Base-by-base conservation (phyloP, 2,329 filamentous ascomycete genomes). In the Dryadomyces quercivorus region DNA sequence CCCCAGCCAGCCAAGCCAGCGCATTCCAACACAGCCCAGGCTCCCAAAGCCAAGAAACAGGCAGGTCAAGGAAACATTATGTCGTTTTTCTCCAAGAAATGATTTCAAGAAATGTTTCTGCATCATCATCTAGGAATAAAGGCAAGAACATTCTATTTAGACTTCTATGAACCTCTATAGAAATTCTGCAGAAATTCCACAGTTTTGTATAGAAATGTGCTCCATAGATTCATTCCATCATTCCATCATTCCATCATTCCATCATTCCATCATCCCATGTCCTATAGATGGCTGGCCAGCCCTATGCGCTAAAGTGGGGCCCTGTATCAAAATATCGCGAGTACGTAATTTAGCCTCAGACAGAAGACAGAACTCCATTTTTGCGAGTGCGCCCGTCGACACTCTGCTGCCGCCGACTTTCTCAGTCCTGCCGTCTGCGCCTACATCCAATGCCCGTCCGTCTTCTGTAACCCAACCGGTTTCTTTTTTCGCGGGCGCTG, bases 81-180 rank as follows among this genome's bases (percentile, higher is more conserved):
- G 85, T 89, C 85, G 1, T 95, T 95, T 70, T 95, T 95, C 68
- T 77, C 78, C 45, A 95, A 94, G 73, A 93, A 90, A 64, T 86
- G 53, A 26, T 8, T 18, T 10, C 10, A 2, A n/a, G n/a, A n/a
- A n/a, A 20, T n/a, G 26, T 31, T 31, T 31, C 26, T 31, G 26
- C 26, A n/a, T 8, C 26, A 31, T 31, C 26, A 31, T 31, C 26
- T 31, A 8, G n/a, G n/a, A n/a, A n/a, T n/a, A n/a, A n/a, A n/a
- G n/a, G n/a, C n/a, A n/a, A n/a, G n/a, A n/a, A n/a, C n/a, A n/a
- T n/a, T n/a, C n/a, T n/a, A n/a, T n/a, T n/a, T n/a, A n/a, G n/a
- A n/a, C n/a, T n/a, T n/a, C n/a, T n/a, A n/a, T n/a, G n/a, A n/a
- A n/a, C n/a, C 26, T 31, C 26, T 8, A 31, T 31, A 31, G 26